Evolutionary conservation across 2,329 filamentous ascomycete genomes (phyloP).

Genomic region (Colletotrichum sansevieriae): DNA sequence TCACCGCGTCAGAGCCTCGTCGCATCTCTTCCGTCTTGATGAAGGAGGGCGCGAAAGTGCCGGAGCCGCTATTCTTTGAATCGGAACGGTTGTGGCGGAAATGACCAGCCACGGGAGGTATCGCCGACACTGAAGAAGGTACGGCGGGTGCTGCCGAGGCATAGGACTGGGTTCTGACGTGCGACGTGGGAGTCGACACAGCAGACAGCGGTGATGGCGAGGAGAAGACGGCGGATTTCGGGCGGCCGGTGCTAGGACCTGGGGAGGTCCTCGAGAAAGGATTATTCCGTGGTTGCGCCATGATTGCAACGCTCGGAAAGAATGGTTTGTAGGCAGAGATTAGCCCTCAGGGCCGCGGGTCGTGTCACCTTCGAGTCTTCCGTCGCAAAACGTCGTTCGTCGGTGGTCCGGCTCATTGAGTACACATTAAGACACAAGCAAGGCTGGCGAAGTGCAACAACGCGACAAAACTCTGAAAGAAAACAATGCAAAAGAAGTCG

Average conservation of each 20-base stretch:
- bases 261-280: conserved; percentile 82
- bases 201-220: conserved; percentile 64
- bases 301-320: conserved; percentile 60
- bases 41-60: conserved; percentile 95
- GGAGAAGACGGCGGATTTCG: conserved; percentile 81
- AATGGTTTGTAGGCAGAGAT: conserved; percentile 57
- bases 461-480: conserved; percentile 28
- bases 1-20: conserved; percentile 66
- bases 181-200: conserved; percentile 60
- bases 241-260: conserved; percentile 68
- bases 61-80: conserved; percentile 77
- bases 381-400: conserved; percentile 39
- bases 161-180: conserved; percentile 78
- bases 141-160: conserved; percentile 62
- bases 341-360: conserved; percentile 23
- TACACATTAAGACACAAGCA: conserved; percentile 41
- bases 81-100: conserved; percentile 63
- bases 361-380: conserved; percentile 31
- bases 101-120: conserved; percentile 53
- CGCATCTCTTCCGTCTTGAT: conserved; percentile 89
- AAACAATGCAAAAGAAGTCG: conserved; percentile 36
- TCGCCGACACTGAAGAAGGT: conserved; percentile 58
- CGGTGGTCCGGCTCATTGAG: conserved; percentile 32
- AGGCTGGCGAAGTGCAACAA: conserved; percentile 28
- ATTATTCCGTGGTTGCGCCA: conserved; percentile 82